These are phyloP conservation scores for Kurtzmaniella natalensis DNA, from an alignment of 1,139 yeast species.

Conservation along the genomic window DNA sequence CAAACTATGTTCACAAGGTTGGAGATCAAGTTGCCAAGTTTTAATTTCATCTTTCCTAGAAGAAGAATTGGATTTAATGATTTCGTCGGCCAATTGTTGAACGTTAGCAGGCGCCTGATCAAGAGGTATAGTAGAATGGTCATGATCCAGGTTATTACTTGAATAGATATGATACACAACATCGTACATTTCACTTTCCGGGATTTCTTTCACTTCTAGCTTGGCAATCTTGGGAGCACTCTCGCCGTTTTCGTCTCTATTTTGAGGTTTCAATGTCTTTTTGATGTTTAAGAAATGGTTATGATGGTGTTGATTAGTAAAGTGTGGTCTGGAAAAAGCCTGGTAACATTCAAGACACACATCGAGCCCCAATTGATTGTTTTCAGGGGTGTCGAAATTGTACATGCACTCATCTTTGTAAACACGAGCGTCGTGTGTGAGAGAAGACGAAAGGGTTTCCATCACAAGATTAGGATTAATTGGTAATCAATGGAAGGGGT, in stretches of 20 bases:
- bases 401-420: slow-evolving; percentile 84
- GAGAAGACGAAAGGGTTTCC: slow-evolving; percentile 13
- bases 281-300: slow-evolving; percentile 52
- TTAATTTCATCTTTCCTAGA: slow-evolving; percentile 66
- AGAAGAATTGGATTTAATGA: slow-evolving; percentile 64
- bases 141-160: slow-evolving; percentile 19
- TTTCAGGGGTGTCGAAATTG: slow-evolving; percentile 71
- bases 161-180: slow-evolving; percentile 39
- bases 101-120: slow-evolving; percentile 20
- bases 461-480: no score
- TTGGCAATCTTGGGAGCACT: slow-evolving; percentile 57
- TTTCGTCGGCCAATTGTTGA: slow-evolving; percentile 36
- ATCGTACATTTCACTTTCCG: slow-evolving; percentile 67
- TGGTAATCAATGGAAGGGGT: no score
- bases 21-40: slow-evolving; percentile 88
- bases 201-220: slow-evolving; percentile 66
- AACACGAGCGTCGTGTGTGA: slow-evolving; percentile 30
- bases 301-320: slow-evolving; percentile 59
- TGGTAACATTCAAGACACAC: slow-evolving; percentile 66
- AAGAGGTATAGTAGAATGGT: slow-evolving; percentile 14
- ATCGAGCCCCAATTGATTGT: slow-evolving; percentile 57
- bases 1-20: slow-evolving; percentile 72
- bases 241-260: slow-evolving; percentile 23
- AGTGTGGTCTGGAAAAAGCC: slow-evolving; percentile 54
- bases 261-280: slow-evolving; percentile 40